A percentile compares a stretch with the other conserved stretches of the same genome.
Evolutionary conservation across 768 basidiomycete species (phyloP).

Genomic region (Russula dissimulans): DNA sequence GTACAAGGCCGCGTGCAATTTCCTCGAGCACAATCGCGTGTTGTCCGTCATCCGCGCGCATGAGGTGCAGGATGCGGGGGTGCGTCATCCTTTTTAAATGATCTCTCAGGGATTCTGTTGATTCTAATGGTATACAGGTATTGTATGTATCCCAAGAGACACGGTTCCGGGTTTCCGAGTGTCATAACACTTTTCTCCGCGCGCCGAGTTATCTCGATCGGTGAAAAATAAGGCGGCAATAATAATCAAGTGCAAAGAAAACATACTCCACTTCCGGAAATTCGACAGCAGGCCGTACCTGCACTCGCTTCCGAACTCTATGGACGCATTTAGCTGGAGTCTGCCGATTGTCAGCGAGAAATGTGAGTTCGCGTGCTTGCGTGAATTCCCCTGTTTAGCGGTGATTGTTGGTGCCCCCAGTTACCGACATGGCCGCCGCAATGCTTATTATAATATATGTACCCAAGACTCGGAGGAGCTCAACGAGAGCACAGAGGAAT

Average conservation of each 20-base stretch:
- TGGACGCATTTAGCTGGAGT: slow-evolving; percentile 98
- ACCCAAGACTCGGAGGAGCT: slow-evolving; percentile 97
- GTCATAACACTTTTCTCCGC: slow-evolving; percentile 99
- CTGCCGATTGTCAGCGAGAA: slow-evolving; percentile 95
- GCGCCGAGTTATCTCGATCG: slow-evolving; percentile 92
- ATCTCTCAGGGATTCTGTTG: slow-evolving; percentile 21
- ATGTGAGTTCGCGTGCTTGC: slow-evolving; percentile 43
- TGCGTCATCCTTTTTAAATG: slow-evolving; percentile 23
- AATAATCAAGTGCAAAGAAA: slow-evolving; percentile 90
- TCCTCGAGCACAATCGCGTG: slow-evolving; percentile 94
- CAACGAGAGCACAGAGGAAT: slow-evolving; percentile 52
- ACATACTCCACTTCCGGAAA: slow-evolving; percentile 97
- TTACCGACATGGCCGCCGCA: slow-evolving; percentile 97
- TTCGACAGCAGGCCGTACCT: slow-evolving; percentile 95
- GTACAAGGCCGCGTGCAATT: slow-evolving; percentile 94
- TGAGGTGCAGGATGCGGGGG: slow-evolving; percentile 98
- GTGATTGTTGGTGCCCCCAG: slow-evolving; percentile 34
- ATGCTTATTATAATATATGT: slow-evolving; percentile 80
- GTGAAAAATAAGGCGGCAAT: slow-evolving; percentile 99
- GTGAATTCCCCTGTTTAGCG: not conserved
- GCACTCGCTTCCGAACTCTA: slow-evolving; percentile 95
- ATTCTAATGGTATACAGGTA: slow-evolving; percentile 42
- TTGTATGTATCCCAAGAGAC: slow-evolving; percentile 98
- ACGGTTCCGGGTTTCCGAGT: slow-evolving; percentile 95
- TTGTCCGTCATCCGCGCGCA: slow-evolving; percentile 96